These are phyloP conservation scores for Fusarium torreyae DNA, from an alignment of 2,329 filamentous ascomycete species.

Conservation along the genomic window DNA sequence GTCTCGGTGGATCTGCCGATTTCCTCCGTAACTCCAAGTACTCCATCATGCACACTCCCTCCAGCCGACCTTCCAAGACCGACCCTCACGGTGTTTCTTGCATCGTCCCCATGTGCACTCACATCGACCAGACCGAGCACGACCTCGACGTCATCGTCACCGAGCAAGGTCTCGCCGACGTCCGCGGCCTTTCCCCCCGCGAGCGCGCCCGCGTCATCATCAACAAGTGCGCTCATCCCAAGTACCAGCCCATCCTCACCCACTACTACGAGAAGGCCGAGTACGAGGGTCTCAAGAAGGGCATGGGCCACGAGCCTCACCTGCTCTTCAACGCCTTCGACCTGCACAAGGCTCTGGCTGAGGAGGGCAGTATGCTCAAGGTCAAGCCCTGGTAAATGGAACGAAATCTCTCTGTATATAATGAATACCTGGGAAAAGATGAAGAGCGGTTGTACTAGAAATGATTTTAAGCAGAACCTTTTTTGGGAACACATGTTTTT, in stretches of 20 bases:
- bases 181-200: constrained; percentile 83
- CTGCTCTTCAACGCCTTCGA: constrained; percentile 89
- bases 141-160: constrained; percentile 92
- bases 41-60: constrained; percentile 94
- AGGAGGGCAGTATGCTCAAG: constrained; percentile 90
- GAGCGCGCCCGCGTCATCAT: constrained; percentile 90
- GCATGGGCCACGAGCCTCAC: constrained; percentile 92
- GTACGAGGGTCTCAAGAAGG: constrained; percentile 87
- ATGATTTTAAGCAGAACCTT: constrained; percentile 32
- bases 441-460: constrained; percentile 26
- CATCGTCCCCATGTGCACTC: constrained; percentile 95
- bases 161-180: constrained; percentile 83
- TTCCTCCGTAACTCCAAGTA: constrained; percentile 86
- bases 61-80: constrained; percentile 82
- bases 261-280: constrained; percentile 91
- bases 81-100: constrained; percentile 87
- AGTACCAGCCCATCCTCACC: constrained; percentile 85
- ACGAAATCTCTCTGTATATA: neutral
- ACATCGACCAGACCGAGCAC: constrained; percentile 94
- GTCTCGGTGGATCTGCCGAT: constrained; percentile 85
- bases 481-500: constrained; percentile 20
- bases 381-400: constrained; percentile 72
- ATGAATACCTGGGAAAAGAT: constrained; percentile 3
- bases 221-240: constrained; percentile 86
- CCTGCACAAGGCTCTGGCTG: constrained; percentile 86